Conservation (phyloP, 2,329 filamentous ascomycete genomes). For the Periconia digitata region DNA sequence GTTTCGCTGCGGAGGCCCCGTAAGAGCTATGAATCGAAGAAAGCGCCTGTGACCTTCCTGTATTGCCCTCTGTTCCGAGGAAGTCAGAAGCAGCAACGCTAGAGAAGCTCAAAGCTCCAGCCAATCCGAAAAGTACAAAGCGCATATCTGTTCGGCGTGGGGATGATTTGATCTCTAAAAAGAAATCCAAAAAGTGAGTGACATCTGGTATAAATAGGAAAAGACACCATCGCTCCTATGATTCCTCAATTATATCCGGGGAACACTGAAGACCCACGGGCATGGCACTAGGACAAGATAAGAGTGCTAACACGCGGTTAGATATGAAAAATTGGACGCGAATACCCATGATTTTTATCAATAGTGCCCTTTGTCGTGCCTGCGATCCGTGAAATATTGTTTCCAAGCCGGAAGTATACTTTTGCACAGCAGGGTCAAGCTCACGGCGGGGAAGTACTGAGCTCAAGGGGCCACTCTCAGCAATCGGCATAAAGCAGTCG, state of each 20-base stretch:
- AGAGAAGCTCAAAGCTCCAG: conserved; percentile 19
- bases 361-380: background rate
- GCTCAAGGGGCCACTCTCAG: background rate
- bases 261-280: background rate
- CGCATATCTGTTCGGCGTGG: conserved; percentile 17
- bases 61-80: no score
- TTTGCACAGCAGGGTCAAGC: background rate
- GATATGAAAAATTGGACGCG: conserved; percentile 8
- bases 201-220: conserved; percentile 13
- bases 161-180: background rate
- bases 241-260: conserved; percentile 2
- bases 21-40: no score
- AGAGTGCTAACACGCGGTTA: conserved; percentile 16
- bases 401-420: conserved; percentile 12
- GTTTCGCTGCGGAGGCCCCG: conserved; percentile 12
- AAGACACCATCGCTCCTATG: conserved; percentile 1
- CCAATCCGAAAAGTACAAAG: conserved; percentile 16
- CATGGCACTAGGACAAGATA: background rate
- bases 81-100: conserved; percentile 18
- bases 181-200: background rate
- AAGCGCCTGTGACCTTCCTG: no score
- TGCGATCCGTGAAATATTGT: conserved; percentile 9
- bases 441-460: background rate
- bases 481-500: no score
- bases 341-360: conserved; percentile 12